These are phyloP conservation scores for Fusarium subtropicale DNA, from an alignment of 2,329 filamentous ascomycete genomes.

Conservation along the genomic window DNA sequence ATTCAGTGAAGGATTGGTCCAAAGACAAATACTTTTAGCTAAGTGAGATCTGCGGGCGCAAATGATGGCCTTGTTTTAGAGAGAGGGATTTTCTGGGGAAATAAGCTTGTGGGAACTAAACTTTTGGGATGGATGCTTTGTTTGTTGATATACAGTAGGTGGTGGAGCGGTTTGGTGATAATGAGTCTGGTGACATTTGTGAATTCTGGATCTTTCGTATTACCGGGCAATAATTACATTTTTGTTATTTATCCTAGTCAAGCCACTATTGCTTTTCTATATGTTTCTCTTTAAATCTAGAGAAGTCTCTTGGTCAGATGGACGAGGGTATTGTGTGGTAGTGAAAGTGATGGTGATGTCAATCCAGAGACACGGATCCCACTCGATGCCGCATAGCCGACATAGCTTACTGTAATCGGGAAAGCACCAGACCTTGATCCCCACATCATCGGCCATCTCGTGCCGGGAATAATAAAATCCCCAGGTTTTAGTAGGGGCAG, in stretches of 20 bases:
- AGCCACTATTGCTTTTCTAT: neutral
- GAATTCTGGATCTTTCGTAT: neutral
- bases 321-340: neutral
- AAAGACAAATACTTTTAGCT: neutral
- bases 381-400: conserved; percentile 45
- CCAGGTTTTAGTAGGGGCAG: conserved; percentile 15
- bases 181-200: neutral
- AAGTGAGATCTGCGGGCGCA: conserved; percentile 19
- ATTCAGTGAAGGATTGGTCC: neutral
- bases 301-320: neutral
- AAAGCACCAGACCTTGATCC: conserved; percentile 9
- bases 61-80: conserved; percentile 8
- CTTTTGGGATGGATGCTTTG: conserved; percentile 16
- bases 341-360: conserved; percentile 28
- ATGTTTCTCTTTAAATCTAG: neutral
- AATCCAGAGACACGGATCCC: conserved; percentile 16
- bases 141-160: conserved; percentile 7
- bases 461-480: conserved; percentile 36
- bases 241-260: rapidly evolving
- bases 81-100: conserved; percentile 33
- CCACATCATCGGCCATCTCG: conserved; percentile 30
- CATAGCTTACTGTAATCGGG: conserved; percentile 20
- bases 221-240: neutral
- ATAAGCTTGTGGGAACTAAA: conserved; percentile 28
- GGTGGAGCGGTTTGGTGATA: neutral